Conservation (phyloP, 2,329 filamentous ascomycete species). For the Fusarium sp. region DNA sequence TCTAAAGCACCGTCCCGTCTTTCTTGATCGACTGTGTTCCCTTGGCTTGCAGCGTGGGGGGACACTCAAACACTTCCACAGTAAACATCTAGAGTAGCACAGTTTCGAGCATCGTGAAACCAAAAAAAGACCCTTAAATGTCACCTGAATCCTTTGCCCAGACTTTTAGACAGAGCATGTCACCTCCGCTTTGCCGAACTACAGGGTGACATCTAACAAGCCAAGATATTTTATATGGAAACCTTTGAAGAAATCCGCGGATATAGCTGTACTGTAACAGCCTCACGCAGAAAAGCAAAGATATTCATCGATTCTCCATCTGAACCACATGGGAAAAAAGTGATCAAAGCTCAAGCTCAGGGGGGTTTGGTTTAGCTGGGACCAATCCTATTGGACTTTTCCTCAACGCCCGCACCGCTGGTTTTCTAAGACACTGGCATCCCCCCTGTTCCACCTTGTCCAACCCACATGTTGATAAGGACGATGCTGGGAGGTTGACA, state of each 20-base stretch:
- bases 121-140: constrained; percentile 6
- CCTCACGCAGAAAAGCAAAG: neutral
- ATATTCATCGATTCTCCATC: neutral
- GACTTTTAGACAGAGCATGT: constrained; percentile 3
- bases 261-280: neutral
- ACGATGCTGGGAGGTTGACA: constrained; percentile 1
- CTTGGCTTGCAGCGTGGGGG: constrained; percentile 24
- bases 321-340: neutral
- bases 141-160: constrained; percentile 9
- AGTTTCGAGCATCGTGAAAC: constrained; percentile 35
- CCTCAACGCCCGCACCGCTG: constrained; percentile 39
- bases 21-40: constrained; percentile 1
- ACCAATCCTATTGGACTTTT: constrained; percentile 37
- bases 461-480: constrained; percentile 13
- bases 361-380: neutral
- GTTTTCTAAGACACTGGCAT: neutral
- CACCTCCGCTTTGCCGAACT: constrained; percentile 8
- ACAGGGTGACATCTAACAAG: neutral
- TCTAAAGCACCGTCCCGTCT: constrained; percentile 35
- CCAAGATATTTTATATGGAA: constrained; percentile 4
- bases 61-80: neutral
- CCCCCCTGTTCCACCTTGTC: neutral
- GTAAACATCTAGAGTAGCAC: neutral
- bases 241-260: neutral
- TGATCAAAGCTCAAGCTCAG: constrained; percentile 29